Conservation (phyloP, 192 early-diverging fungal genomes). For the Coemansia sp. region DNA sequence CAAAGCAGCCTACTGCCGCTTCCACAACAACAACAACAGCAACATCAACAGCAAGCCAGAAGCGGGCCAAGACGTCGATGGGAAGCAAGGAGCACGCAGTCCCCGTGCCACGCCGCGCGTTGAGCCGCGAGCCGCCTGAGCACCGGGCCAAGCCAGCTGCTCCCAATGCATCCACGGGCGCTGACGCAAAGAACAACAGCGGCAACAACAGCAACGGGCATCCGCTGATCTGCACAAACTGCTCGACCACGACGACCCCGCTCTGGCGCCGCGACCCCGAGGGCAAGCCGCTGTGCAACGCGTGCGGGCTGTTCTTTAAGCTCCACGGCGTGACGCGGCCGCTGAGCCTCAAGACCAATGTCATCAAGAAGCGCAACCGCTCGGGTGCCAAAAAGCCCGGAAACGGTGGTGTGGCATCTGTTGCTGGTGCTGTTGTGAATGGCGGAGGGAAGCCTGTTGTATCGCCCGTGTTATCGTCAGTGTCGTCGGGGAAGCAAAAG, state of each 20-base stretch:
- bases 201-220: slow-evolving; percentile 26
- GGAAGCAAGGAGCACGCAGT: too few relatives aligned
- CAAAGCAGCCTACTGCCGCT: too few relatives aligned
- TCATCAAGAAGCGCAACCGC: slow-evolving; percentile 95
- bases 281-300: slow-evolving; percentile 94
- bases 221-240: slow-evolving; percentile 70
- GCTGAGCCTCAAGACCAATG: slow-evolving; percentile 87
- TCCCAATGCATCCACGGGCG: too few relatives aligned
- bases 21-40: neutral
- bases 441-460: neutral
- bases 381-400: slow-evolving; percentile 29
- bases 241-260: slow-evolving; percentile 84
- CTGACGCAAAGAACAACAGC: neutral
- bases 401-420: neutral
- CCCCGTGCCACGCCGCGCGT: too few relatives aligned
- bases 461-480: too few relatives aligned
- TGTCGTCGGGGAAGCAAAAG: too few relatives aligned
- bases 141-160: too few relatives aligned
- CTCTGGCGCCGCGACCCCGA: slow-evolving; percentile 91
- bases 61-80: too few relatives aligned
- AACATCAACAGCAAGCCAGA: slow-evolving; percentile 26
- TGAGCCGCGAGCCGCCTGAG: too few relatives aligned
- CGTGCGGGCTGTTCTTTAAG: slow-evolving; percentile 95
- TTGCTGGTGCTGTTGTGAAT: neutral
- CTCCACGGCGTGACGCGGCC: slow-evolving; percentile 93